These are phyloP conservation scores for Mycena capillaripes DNA, from an alignment of 768 basidiomycete species.

Conservation along the genomic window DNA sequence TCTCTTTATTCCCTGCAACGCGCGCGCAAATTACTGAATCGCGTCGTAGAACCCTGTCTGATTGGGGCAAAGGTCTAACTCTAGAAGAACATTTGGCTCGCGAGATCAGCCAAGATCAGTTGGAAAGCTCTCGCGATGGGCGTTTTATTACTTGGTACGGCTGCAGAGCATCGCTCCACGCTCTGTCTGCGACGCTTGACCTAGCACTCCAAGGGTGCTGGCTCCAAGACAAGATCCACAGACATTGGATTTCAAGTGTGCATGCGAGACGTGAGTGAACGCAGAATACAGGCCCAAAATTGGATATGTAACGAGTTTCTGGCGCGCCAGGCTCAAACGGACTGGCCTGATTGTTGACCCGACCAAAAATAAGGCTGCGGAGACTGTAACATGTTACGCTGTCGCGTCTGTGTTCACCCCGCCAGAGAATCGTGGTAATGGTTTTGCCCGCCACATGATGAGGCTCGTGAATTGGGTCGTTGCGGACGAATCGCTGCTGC, in stretches of 20 bases:
- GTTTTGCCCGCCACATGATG: constrained; percentile 77
- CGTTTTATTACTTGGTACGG: constrained; percentile 65
- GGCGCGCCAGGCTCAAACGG: constrained; percentile 46
- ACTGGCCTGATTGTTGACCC: constrained; percentile 42
- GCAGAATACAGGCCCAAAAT: background rate
- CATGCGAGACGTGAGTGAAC: constrained; percentile 71
- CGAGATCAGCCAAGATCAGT: constrained; percentile 53
- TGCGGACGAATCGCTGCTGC: constrained; percentile 46
- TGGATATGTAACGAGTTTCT: constrained; percentile 4
- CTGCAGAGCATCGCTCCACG: background rate
- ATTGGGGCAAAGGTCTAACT: constrained; percentile 61
- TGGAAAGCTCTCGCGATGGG: constrained; percentile 61
- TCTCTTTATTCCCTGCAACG: constrained; percentile 65
- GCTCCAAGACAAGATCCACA: constrained; percentile 64
- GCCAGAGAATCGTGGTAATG: constrained; percentile 60
- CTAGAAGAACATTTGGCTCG: constrained; percentile 62
- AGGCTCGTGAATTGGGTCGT: constrained; percentile 71
- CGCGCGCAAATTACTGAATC: constrained; percentile 58
- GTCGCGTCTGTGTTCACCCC: constrained; percentile 73
- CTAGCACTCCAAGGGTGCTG: constrained; percentile 61
- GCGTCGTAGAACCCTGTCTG: constrained; percentile 51
- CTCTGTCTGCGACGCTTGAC: background rate
- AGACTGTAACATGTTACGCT: constrained; percentile 61
- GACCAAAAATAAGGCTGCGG: constrained; percentile 28
- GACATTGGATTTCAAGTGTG: constrained; percentile 68